Evolutionary conservation across 257 asterid genomes (phyloP).

Genomic region (Solanum neorickii): DNA sequence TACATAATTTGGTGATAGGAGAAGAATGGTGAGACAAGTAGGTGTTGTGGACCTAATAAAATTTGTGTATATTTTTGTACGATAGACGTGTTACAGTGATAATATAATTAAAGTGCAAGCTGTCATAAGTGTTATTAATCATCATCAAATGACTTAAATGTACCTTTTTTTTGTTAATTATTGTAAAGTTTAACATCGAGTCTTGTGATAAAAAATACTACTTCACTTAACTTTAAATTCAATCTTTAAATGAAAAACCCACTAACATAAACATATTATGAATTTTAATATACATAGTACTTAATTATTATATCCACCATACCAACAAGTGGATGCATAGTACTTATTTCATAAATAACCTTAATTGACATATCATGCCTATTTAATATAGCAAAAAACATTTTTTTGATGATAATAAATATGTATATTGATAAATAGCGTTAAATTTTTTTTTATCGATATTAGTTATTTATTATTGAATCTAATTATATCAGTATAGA

Average conservation of each 20-base stretch:
- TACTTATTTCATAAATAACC: neutral
- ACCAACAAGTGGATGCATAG: neutral
- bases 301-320: neutral
- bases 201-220: neutral
- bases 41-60: neutral
- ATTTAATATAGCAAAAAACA: too few species aligned
- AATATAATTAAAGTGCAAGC: neutral
- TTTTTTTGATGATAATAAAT: neutral
- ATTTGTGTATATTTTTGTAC: neutral
- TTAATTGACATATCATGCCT: neutral
- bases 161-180: neutral
- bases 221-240: neutral
- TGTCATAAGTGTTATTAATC: neutral
- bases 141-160: neutral
- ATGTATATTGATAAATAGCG: neutral
- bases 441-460: too few species aligned
- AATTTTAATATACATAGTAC: neutral
- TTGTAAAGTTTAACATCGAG: neutral
- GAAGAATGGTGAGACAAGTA: neutral
- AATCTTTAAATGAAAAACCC: neutral
- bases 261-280: neutral
- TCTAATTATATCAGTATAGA: neutral
- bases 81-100: neutral
- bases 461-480: neutral
- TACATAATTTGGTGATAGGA: neutral